Base-by-base conservation (phyloP, 1,284 basidiomycete species). In the Irpex sp. region DNA sequence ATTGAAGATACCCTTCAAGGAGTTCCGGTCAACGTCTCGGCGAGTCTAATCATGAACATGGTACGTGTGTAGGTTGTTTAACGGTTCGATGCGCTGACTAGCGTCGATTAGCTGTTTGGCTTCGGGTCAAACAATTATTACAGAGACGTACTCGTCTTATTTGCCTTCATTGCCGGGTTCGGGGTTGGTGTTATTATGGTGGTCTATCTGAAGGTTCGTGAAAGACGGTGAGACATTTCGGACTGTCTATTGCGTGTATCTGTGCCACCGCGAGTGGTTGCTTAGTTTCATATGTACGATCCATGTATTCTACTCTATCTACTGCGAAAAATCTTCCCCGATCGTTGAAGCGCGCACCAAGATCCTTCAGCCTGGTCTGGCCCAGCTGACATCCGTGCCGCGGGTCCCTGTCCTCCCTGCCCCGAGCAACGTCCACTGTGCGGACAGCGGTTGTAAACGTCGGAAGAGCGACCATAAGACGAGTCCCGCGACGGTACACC, bases 91-190 rank as follows among this genome's bases (percentile, higher is more conserved):
- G 15, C 6, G 53, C 53, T 55, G 6, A 55, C 53, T 3, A 8
- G 21, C 11, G 19, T 53, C 33, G 37, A 36, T 37, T 46, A 91
- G 82, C 79, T 96, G 31, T 97, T 96, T 71, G 94, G 93, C 1
- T 95, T 95, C 70, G 81, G 85, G 11, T 68, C 78, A 59, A 83
- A 85, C 65, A 87, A 89, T 66, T 95, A 94, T 71, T 95, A 94
- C 71, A 78, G 92, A 56, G 91, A 96, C 69, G 91, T 96, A 4
- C 79, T 97, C 33, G 87, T 95, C 31, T 74, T 94, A 54, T 93
- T 95, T 67, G 94, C 84, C 0, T 96, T 90, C 72, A 89, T 94
- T 60, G 88, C 83, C 3, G 93, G 89, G 0, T 93, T 94, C 68
- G 88, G 82, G 0, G 56, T 88, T 2, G 74, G 84, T 7, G 85